These are phyloP conservation scores for Phyllachora maydis DNA, from an alignment of 2,329 filamentous ascomycete species.

Conservation along the genomic window DNA sequence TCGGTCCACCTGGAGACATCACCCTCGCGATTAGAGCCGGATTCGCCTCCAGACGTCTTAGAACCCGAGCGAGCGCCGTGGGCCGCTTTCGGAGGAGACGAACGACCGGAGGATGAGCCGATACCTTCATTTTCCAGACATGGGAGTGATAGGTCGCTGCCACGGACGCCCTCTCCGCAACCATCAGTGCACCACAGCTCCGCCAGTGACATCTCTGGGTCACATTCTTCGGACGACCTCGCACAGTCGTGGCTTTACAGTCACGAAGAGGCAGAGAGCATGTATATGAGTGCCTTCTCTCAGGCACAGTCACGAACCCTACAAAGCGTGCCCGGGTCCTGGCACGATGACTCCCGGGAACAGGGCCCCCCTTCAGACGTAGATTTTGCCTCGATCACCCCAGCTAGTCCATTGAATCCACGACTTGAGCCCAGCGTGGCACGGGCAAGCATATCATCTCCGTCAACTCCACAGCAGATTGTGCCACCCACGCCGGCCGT, in stretches of 20 bases:
- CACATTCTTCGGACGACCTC: constrained; percentile 27
- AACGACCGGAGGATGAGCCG: too few relatives aligned
- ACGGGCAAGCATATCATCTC: not conserved
- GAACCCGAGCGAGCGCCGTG: constrained; percentile 11
- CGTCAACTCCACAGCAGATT: not conserved
- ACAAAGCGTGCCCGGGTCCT: constrained; percentile 27
- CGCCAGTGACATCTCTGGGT: too few relatives aligned
- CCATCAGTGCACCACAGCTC: constrained; percentile 8
- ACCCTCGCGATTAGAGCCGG: too few relatives aligned
- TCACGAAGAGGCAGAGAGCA: constrained; percentile 65
- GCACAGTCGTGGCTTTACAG: constrained; percentile 50
- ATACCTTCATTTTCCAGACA: constrained; percentile 8
- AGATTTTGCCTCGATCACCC: not conserved
- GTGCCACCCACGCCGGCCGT: not conserved
- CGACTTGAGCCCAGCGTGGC: constrained; percentile 1
- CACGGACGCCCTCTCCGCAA: constrained; percentile 3
- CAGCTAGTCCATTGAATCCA: not conserved
- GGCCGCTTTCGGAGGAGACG: too few relatives aligned
- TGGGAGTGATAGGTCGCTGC: too few relatives aligned
- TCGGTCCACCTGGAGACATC: constrained; percentile 18
- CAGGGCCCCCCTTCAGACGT: constrained; percentile 1
- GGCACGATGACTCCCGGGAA: constrained; percentile 18
- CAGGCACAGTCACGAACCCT: constrained; percentile 14
- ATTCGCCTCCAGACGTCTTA: too few relatives aligned
- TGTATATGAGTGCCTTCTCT: constrained; percentile 65